Conservation (phyloP, 2,329 filamentous ascomycete species). For the Cordyceps tenuipes region DNA sequence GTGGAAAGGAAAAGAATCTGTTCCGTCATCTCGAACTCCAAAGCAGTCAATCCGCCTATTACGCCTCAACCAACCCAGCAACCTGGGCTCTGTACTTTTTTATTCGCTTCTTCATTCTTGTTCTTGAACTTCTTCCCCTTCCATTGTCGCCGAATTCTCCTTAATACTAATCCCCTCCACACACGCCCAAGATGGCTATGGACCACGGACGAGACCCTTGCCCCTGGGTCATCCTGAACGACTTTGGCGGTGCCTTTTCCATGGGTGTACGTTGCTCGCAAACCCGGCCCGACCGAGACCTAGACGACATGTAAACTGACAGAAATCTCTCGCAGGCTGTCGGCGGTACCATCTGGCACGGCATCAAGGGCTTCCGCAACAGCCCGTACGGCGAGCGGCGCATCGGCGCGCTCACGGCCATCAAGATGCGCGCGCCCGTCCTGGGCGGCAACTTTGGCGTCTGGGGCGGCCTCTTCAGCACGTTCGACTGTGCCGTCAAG, state of each 20-base stretch:
- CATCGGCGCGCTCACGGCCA: constrained; percentile 91
- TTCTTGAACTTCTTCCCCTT: background rate
- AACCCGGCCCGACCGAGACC: background rate
- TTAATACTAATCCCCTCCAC: constrained; percentile 1
- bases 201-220: constrained; percentile 97
- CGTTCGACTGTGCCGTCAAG: constrained; percentile 95
- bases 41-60: constrained; percentile 1
- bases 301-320: background rate
- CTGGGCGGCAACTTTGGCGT: constrained; percentile 97
- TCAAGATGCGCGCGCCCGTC: constrained; percentile 94
- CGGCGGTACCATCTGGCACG: constrained; percentile 86
- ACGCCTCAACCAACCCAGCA: background rate
- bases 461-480: constrained; percentile 93
- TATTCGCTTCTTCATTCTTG: background rate
- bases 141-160: background rate
- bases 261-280: constrained; percentile 69
- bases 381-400: constrained; percentile 87
- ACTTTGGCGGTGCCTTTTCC: constrained; percentile 93
- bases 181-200: constrained; percentile 40
- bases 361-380: constrained; percentile 89
- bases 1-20: constrained; percentile 10
- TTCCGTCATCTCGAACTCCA: constrained; percentile 10
- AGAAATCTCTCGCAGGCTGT: constrained; percentile 45
- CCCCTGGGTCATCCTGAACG: constrained; percentile 91
- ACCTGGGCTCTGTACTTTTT: background rate